Conservation (phyloP, 1,139 yeast species). For the Kodamaea sp. region DNA sequence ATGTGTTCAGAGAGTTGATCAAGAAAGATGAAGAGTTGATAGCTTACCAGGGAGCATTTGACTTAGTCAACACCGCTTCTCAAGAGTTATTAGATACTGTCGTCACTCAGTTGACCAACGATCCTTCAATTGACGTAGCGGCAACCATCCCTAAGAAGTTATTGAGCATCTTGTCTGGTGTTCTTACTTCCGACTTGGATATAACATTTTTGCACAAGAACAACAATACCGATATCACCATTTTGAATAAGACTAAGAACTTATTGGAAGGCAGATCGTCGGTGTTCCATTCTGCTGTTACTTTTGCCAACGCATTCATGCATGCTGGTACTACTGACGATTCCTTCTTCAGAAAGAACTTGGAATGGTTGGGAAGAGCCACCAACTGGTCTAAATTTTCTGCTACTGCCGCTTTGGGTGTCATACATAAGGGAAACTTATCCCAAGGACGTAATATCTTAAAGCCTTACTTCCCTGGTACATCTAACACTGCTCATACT, state of each 20-base stretch:
- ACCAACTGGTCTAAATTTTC: slow-evolving; percentile 97
- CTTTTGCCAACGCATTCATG: slow-evolving; percentile 92
- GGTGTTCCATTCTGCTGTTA: slow-evolving; percentile 92
- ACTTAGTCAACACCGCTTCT: slow-evolving; percentile 88
- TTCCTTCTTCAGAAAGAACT: slow-evolving; percentile 82
- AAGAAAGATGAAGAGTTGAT: slow-evolving; percentile 43
- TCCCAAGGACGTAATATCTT: slow-evolving; percentile 86
- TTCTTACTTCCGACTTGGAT: slow-evolving; percentile 92
- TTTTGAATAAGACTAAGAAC: slow-evolving; percentile 79
- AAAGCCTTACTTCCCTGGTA: slow-evolving; percentile 90
- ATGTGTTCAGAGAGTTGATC: slow-evolving; percentile 64
- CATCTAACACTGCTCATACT: slow-evolving; percentile 75
- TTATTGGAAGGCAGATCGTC: slow-evolving; percentile 90
- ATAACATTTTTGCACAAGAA: slow-evolving; percentile 85
- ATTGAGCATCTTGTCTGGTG: slow-evolving; percentile 78
- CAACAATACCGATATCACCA: slow-evolving; percentile 82
- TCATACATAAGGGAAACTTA: slow-evolving; percentile 91
- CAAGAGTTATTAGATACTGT: slow-evolving; percentile 81
- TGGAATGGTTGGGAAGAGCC: slow-evolving; percentile 97
- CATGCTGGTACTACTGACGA: slow-evolving; percentile 98
- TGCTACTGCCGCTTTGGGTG: slow-evolving; percentile 98
- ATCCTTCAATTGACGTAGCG: slow-evolving; percentile 37
- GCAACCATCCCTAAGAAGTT: slow-evolving; percentile 42
- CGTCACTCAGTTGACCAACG: slow-evolving; percentile 41
- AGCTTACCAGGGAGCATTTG: slow-evolving; percentile 95